phyloP scores from a whole-genome alignment of 805 yeast genomes.

The Hanseniaspora pseudoguilliermondii region DNA sequence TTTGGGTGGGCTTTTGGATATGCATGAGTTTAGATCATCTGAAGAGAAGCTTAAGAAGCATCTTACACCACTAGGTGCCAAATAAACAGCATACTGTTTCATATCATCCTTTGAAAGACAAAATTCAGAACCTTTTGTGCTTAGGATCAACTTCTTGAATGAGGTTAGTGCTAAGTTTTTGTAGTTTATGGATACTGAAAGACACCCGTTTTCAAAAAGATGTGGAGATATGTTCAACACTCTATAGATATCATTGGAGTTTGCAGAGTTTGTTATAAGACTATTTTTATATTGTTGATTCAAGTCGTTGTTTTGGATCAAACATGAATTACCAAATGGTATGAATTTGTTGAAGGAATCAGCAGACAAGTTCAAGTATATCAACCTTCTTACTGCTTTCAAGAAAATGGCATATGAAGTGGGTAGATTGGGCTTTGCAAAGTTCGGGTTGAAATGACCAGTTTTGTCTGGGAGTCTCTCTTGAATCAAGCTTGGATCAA shows the following conservation, averaged over 20 bases:
- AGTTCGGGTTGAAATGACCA: conserved; percentile 26
- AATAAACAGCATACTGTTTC: conserved; percentile 28
- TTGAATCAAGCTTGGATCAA: conserved; percentile 1
- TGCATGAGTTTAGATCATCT: conserved; percentile 26
- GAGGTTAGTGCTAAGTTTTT: conserved; percentile 27
- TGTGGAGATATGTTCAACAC: conserved; percentile 37
- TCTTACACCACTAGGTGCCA: conserved; percentile 47
- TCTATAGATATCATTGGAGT: conserved; percentile 16
- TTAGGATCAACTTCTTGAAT: conserved; percentile 19
- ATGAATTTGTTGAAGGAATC: conserved; percentile 27
- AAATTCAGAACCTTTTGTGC: conserved; percentile 17
- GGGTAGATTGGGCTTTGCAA: conserved; percentile 29
- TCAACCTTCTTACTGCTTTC: conserved; percentile 36
- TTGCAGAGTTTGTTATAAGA: background rate
- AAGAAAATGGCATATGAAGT: conserved; percentile 36
- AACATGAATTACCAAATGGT: conserved; percentile 41
- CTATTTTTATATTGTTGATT: background rate
- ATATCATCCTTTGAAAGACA: conserved; percentile 8
- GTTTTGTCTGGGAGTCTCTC: conserved; percentile 21
- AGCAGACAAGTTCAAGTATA: conserved; percentile 27
- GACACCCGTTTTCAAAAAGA: conserved; percentile 34
- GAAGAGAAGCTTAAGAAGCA: conserved; percentile 30
- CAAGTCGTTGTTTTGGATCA: conserved; percentile 20
- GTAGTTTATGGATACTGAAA: conserved; percentile 28
- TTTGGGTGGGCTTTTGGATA: conserved; percentile 31